These are phyloP conservation scores for Nemania bipapillata DNA, from an alignment of 2,329 filamentous ascomycete species.

Conservation along the genomic window DNA sequence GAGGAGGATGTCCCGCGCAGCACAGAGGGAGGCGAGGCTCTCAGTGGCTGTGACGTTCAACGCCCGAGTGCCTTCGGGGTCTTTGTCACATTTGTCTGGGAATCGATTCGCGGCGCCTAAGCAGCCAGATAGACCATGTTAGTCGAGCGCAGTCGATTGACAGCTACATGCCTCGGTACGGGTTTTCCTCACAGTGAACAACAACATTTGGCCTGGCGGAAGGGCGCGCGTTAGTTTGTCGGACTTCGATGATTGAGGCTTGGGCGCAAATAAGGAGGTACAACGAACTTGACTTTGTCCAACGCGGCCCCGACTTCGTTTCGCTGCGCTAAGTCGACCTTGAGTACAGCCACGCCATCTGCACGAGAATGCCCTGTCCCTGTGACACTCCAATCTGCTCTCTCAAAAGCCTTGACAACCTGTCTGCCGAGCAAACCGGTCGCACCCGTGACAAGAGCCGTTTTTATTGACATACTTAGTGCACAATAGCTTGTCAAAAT, in stretches of 20 bases:
- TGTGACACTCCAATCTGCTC: slow-evolving; percentile 73
- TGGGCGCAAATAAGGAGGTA: background rate
- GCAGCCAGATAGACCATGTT: slow-evolving; percentile 5
- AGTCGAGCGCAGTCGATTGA: background rate
- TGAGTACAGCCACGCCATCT: slow-evolving; percentile 73
- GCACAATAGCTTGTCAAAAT: background rate
- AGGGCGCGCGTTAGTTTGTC: slow-evolving; percentile 37
- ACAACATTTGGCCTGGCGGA: slow-evolving; percentile 74
- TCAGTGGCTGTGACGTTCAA: slow-evolving; percentile 80
- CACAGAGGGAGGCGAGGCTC: slow-evolving; percentile 73
- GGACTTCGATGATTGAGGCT: background rate
- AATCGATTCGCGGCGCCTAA: slow-evolving; percentile 86
- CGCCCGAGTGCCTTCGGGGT: slow-evolving; percentile 77
- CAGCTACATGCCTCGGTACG: slow-evolving; percentile 1
- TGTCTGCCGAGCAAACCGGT: slow-evolving; percentile 85
- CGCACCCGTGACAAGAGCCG: slow-evolving; percentile 82
- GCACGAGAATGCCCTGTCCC: slow-evolving; percentile 80
- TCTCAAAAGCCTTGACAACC: slow-evolving; percentile 76
- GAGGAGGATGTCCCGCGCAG: slow-evolving; percentile 68
- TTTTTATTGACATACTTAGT: slow-evolving; percentile 55
- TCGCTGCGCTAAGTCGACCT: slow-evolving; percentile 63
- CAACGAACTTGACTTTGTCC: slow-evolving; percentile 65
- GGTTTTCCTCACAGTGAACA: slow-evolving; percentile 74
- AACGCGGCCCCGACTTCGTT: slow-evolving; percentile 62
- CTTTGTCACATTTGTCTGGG: slow-evolving; percentile 83